A percentile compares a stretch with the other conserved stretches of the same genome.
These are phyloP conservation scores for Cadophora malorum DNA, from an alignment of 2,329 filamentous ascomycete species.

Conservation along the genomic window DNA sequence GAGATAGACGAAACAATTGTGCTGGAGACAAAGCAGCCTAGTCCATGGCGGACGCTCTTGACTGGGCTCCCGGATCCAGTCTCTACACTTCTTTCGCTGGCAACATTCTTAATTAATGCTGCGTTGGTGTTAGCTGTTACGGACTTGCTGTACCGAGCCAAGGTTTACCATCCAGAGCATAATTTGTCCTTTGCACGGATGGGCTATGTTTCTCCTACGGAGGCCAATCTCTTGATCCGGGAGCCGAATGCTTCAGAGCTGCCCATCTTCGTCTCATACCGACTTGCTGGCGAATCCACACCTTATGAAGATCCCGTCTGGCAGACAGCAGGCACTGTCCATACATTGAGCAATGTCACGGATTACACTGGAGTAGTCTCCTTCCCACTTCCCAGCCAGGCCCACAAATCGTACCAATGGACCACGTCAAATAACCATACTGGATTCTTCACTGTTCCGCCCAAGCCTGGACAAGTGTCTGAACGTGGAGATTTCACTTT, in stretches of 20 bases:
- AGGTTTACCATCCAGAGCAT: constrained; percentile 70
- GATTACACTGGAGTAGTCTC: constrained; percentile 81
- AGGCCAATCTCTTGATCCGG: constrained; percentile 81
- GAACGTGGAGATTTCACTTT: constrained; percentile 82
- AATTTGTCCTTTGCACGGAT: constrained; percentile 86
- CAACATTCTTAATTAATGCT: constrained; percentile 76
- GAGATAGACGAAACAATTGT: constrained; percentile 68
- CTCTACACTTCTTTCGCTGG: constrained; percentile 68
- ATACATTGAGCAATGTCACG: constrained; percentile 73
- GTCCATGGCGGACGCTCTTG: constrained; percentile 70
- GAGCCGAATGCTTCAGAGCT: constrained; percentile 80
- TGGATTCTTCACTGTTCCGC: constrained; percentile 81
- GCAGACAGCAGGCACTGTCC: constrained; percentile 70
- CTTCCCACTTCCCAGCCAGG: constrained; percentile 66
- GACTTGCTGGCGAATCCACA: constrained; percentile 57
- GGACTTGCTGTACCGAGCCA: constrained; percentile 80
- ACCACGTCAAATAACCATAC: constrained; percentile 84
- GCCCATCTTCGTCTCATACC: constrained; percentile 75
- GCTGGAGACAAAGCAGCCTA: constrained; percentile 61
- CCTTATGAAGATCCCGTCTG: constrained; percentile 65
- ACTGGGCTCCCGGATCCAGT: constrained; percentile 77
- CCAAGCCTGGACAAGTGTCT: constrained; percentile 69
- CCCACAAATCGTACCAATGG: constrained; percentile 83
- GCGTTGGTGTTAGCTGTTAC: constrained; percentile 71
- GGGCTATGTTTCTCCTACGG: constrained; percentile 82